Evolutionary conservation across 2,329 filamentous ascomycete genomes (phyloP).

Genomic region (Fusarium pseudonygamai): DNA sequence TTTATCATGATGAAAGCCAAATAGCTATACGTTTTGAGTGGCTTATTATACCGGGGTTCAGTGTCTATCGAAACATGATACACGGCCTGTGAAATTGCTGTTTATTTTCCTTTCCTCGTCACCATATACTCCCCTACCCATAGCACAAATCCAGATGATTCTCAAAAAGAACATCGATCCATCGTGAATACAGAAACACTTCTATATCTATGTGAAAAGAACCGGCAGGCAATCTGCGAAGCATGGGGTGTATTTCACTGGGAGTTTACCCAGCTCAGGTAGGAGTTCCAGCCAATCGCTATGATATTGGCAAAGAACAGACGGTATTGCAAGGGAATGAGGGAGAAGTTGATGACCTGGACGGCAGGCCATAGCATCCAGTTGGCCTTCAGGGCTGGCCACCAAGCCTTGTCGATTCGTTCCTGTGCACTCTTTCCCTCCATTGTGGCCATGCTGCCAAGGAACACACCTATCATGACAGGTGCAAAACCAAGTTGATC

Average conservation of each 20-base stretch:
- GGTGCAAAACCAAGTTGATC: slow-evolving; percentile 89
- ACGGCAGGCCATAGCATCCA: slow-evolving; percentile 89
- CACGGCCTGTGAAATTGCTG: slow-evolving; percentile 1
- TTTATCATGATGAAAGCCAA: neutral
- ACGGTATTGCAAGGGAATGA: slow-evolving; percentile 84
- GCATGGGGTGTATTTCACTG: slow-evolving; percentile 37
- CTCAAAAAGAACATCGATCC: neutral
- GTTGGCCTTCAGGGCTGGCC: slow-evolving; percentile 79
- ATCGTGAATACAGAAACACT: slow-evolving; percentile 15
- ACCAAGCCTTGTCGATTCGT: slow-evolving; percentile 78
- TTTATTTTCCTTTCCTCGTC: slow-evolving; percentile 5
- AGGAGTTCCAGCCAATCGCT: slow-evolving; percentile 73
- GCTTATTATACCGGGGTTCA: slow-evolving; percentile 16
- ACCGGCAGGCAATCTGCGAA: neutral
- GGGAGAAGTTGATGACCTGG: slow-evolving; percentile 87
- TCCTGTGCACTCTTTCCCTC: slow-evolving; percentile 71
- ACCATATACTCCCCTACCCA: slow-evolving; percentile 13
- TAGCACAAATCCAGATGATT: neutral
- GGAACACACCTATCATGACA: slow-evolving; percentile 82
- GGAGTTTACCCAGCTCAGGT: slow-evolving; percentile 70
- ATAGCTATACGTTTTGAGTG: slow-evolving; percentile 12
- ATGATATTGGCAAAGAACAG: slow-evolving; percentile 89
- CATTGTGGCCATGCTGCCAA: slow-evolving; percentile 84
- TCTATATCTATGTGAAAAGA: slow-evolving; percentile 33
- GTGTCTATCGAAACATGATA: slow-evolving; percentile 25